phyloP scores from a whole-genome alignment of 225 moss, liverwort and hornwort genomes.

The Antitrichia curtipendula region DNA sequence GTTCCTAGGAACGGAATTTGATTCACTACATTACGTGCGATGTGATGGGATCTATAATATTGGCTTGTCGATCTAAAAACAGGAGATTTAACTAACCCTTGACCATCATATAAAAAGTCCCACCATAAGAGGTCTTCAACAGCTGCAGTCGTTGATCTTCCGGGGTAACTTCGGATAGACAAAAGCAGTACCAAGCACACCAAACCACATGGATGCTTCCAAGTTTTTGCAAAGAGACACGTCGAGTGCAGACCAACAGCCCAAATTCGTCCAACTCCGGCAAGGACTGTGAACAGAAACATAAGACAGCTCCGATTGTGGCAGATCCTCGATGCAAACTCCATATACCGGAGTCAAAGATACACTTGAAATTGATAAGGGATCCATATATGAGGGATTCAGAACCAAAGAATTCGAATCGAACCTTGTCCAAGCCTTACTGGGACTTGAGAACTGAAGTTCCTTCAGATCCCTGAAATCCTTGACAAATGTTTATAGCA shows the following conservation, averaged over 20 bases:
- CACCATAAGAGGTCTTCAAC: not conserved
- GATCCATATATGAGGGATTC: not conserved
- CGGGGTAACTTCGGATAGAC: not conserved
- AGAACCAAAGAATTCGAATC: not conserved
- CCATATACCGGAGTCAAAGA: not conserved
- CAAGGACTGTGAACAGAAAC: constrained; percentile 1
- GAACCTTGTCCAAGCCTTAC: not conserved
- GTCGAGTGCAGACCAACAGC: constrained; percentile 3
- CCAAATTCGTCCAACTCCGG: not conserved
- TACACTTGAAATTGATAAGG: not conserved
- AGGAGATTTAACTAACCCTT: not conserved
- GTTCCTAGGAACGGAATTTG: not conserved
- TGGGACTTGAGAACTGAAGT: constrained; percentile 3
- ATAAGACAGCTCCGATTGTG: not conserved
- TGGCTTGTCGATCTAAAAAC: not conserved
- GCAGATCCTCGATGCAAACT: constrained; percentile 9
- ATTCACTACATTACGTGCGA: not conserved
- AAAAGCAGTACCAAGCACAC: not conserved
- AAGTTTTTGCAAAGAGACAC: not conserved
- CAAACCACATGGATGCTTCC: not conserved
- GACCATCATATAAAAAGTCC: not conserved
- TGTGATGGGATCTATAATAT: not conserved
- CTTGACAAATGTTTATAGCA: constrained; percentile 33
- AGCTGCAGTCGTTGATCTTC: not conserved
- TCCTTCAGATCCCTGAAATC: constrained; percentile 4